phyloP scores from a whole-genome alignment of 2,329 filamentous ascomycete species.

The Leptoxyphium fumago region DNA sequence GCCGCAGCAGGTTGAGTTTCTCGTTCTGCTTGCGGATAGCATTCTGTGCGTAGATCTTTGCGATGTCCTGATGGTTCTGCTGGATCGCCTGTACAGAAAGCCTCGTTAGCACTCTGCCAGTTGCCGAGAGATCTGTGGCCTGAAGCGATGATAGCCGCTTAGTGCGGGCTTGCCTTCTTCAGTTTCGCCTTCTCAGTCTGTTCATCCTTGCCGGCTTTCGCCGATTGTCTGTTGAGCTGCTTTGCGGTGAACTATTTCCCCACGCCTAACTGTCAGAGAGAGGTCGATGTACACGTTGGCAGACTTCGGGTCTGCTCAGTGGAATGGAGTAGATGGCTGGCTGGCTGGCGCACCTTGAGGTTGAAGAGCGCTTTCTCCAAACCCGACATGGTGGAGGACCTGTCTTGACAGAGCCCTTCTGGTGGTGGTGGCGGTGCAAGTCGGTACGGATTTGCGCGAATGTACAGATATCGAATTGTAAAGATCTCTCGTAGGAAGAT shows the following conservation, averaged over 20 bases:
- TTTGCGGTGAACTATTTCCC: conserved; percentile 43
- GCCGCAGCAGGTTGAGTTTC: conserved; percentile 42
- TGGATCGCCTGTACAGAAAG: conserved; percentile 36
- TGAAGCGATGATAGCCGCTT: background rate
- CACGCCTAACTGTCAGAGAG: background rate
- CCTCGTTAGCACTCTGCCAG: background rate
- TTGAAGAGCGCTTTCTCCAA: conserved; percentile 49
- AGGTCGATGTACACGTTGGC: conserved; percentile 11
- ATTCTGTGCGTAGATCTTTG: conserved; percentile 49
- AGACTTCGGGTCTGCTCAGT: background rate
- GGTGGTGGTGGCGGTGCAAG: too few relatives aligned
- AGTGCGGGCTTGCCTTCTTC: conserved; percentile 34
- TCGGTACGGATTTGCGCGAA: too few relatives aligned
- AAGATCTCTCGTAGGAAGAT: too few relatives aligned
- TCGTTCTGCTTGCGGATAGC: conserved; percentile 50
- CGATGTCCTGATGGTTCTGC: conserved; percentile 44
- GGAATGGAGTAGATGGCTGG: conserved; percentile 1
- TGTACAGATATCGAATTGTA: too few relatives aligned
- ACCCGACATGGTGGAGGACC: conserved; percentile 35
- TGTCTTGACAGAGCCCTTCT: too few relatives aligned
- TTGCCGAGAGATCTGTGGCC: background rate
- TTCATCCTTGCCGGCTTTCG: conserved; percentile 47
- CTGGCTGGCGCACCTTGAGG: conserved; percentile 34
- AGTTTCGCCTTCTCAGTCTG: conserved; percentile 45
- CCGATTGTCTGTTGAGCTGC: conserved; percentile 47